Conservation (phyloP, 1,284 basidiomycete genomes). For the Cutaneotrichosporon sp. region DNA sequence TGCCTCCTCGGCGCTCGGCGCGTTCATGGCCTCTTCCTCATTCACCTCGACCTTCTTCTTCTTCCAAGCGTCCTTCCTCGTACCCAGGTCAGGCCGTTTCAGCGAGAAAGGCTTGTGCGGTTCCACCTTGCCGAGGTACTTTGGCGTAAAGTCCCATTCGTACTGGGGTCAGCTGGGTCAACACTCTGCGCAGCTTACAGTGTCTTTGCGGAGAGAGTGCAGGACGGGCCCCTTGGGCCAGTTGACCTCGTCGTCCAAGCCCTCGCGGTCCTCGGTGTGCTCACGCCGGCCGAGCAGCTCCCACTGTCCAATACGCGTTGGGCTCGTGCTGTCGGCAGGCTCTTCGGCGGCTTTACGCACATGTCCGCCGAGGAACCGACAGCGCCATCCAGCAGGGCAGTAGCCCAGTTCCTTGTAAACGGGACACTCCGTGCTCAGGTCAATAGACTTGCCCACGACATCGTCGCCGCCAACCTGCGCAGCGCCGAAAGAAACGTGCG, state of each 20-base stretch:
- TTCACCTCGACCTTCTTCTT: constrained; percentile 14
- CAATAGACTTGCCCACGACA: constrained; percentile 27
- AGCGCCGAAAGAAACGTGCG: constrained; percentile 28
- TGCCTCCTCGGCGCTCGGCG: constrained; percentile 10
- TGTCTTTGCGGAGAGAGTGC: constrained; percentile 60
- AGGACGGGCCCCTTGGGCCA: constrained; percentile 58
- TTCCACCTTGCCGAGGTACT: constrained; percentile 62
- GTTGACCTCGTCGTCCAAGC: constrained; percentile 76
- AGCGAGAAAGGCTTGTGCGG: constrained; percentile 46
- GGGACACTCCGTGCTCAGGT: constrained; percentile 56
- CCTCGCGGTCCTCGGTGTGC: constrained; percentile 54
- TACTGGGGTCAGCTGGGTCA: constrained; percentile 20
- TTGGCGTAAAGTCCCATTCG: constrained; percentile 63
- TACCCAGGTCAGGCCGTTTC: constrained; percentile 8
- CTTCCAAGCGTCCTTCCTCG: constrained; percentile 9
- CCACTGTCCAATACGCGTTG: constrained; percentile 32
- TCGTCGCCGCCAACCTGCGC: constrained; percentile 27
- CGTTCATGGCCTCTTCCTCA: constrained; percentile 34
- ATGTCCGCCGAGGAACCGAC: constrained; percentile 82
- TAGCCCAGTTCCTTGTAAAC: constrained; percentile 67
- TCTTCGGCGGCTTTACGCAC: constrained; percentile 35
- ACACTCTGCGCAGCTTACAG: constrained; percentile 51
- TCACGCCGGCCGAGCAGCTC: constrained; percentile 53
- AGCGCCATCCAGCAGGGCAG: constrained; percentile 83
- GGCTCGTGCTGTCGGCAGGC: constrained; percentile 1